phyloP scores from a whole-genome alignment of 768 basidiomycete species.

The Jaapia argillacea region DNA sequence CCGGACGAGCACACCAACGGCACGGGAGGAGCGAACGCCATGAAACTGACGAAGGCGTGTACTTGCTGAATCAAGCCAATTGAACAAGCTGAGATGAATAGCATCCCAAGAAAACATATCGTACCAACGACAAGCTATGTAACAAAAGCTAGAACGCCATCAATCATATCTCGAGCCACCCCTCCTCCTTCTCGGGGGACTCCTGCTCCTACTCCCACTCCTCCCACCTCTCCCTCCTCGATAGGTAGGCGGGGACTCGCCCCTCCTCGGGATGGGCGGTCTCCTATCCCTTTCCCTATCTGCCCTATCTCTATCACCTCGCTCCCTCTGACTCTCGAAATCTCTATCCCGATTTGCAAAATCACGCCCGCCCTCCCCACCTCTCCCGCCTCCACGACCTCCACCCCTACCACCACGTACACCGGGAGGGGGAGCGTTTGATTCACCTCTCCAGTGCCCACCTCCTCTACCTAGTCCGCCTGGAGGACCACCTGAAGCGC shows the following conservation, averaged over 20 bases:
- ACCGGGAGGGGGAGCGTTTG: slow-evolving; percentile 37
- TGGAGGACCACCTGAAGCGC: slow-evolving; percentile 21
- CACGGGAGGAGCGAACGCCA: too few relatives aligned
- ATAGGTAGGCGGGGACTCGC: neutral
- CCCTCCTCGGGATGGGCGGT: slow-evolving; percentile 1
- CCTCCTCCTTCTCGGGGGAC: too few relatives aligned
- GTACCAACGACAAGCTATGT: too few relatives aligned
- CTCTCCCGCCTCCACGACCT: slow-evolving; percentile 28
- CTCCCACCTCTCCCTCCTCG: neutral
- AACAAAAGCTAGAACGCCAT: too few relatives aligned
- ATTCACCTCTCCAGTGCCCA: slow-evolving; percentile 71
- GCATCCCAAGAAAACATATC: too few relatives aligned
- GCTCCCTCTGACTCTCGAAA: neutral
- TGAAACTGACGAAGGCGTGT: too few relatives aligned
- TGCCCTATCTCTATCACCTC: neutral
- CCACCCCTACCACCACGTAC: slow-evolving; percentile 28
- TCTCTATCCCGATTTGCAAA: neutral
- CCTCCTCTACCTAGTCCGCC: slow-evolving; percentile 39
- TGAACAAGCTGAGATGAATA: too few relatives aligned
- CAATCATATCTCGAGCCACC: too few relatives aligned
- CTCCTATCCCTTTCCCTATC: neutral
- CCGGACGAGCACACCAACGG: too few relatives aligned
- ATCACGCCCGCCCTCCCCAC: slow-evolving; percentile 10
- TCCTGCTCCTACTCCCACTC: neutral
- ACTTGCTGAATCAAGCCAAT: too few relatives aligned